Base-by-base conservation (phyloP, 805 yeast species). In the Lachancea dasiensis region DNA sequence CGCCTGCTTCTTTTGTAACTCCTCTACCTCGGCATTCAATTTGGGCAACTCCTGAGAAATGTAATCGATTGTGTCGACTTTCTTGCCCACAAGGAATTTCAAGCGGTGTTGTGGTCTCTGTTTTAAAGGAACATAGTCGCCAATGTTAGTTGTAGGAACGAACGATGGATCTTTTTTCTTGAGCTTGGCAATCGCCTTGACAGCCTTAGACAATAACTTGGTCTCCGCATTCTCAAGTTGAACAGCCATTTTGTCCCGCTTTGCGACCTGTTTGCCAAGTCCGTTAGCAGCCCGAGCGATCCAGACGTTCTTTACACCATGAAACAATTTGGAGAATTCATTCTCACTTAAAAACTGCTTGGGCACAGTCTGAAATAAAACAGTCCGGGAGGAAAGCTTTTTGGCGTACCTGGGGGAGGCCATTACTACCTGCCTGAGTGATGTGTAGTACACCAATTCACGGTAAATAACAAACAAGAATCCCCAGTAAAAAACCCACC, bases 331-430 rank as follows among this genome's bases (percentile, higher is more conserved):
- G 50, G 73, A 68, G 43, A 90, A 75, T 50, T 84, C 86, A 39
- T 71, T 68, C 54, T 82, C 94, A 55, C 77, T 78, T 41, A 86
- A 65, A 51, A 76, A 75, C 41, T 79, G 73, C 40, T 79, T 75
- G 8, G 97, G 92, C 5, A 87, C 90, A 6, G 84, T 75, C 62
- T 84, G 95, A 60, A 89, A 78, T 35, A 90, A 68, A 1, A 90
- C 86, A 2, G 90, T 82, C 58, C 95, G 77, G 9, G 90, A 81
- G 11, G 90, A 73, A 25, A 84, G 60, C 49, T 77, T 78, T 42
- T 72, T 70, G 28, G 94, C 83, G 57, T 86, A 86, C 44, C 77
- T 72, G 14, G 95, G 95, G 7, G 95, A 75, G 1, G 96, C 72
- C 40, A 86, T 65, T 2, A 79, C 84, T 7, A 87, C 89, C 51